Evolutionary conservation across 1,284 basidiomycete genomes (phyloP), one percentile per base, ranked within the genome.

Genomic region (Nidula niveotomentosa): DNA sequence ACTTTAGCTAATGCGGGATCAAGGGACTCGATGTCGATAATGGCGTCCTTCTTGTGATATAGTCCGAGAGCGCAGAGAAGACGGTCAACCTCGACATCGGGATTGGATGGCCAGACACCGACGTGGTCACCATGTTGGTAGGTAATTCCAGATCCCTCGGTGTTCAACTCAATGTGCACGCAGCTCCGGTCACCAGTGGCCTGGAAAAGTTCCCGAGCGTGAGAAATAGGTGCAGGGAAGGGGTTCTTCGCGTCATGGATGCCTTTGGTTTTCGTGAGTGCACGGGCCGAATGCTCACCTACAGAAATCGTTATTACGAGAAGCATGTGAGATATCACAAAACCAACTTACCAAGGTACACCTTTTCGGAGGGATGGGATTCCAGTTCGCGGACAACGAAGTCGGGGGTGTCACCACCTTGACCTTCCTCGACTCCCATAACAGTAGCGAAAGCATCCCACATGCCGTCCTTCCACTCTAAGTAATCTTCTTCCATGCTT

Each of bases 401-500:
- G 80, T 99, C 96, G 49, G 96, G 85, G n/a, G 91, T 84, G 66
- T 98, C 96, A 56, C 93, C 94, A 54, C 94, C 94, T 63, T 94
- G 93, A 55, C 97, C 96, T 73, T 98, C 96, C 72, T 98, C 95
- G 54, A 98, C 93, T 58, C 83, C 82, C 80, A 98, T 84, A 49
- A 83, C 82, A 59, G 81, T 72, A 33, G 94, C 83, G 57, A 99
- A 93, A 5, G 87, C 85, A 47, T 91, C 88, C 88, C 95, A 98
- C 94, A 98, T 96, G 64, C 80, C 83, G 69, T 99, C 96, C 74
- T 99, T 99, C 96, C 96, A 99, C 60, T 93, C 94, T n/a, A 99
- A 83, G 71, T 98, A 99, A 75, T 99, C 96, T 76, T 99, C 97
- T 73, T 99, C 96, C 93, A 99, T 96, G 68, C 92, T 95, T 80